Base-by-base conservation (phyloP, 1,139 yeast species). In the Geotrichum europaeum region DNA sequence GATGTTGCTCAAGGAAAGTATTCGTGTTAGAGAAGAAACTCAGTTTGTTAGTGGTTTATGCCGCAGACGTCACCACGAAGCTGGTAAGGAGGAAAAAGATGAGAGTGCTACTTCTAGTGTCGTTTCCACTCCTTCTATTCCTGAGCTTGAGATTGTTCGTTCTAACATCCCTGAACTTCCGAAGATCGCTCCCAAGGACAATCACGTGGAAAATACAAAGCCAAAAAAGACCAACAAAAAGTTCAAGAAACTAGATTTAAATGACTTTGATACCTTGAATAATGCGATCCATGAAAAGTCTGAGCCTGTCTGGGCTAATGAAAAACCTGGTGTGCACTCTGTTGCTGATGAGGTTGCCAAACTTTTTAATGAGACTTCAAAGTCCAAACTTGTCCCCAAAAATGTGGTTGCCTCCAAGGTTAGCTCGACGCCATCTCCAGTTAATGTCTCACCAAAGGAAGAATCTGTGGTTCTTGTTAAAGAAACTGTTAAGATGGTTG, bases 1-100 rank as follows among this genome's bases (percentile, higher is more conserved):
- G 13, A 49, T 51, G 24, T 18, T 55, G 30, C 30, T 59, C 7
- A 52, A 43, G 40, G 61, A 55, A 47, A 59, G 61, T 50, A 55
- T 45, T n/a, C 51, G 53, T 22, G 61, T 40, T 10, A 32, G 61
- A 34, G 58, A 59, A 54, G 55, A 59, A 28, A 20, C 50, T 13
- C 55, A 50, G 32, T 40, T 50, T 25, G 57, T 59, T 47, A 20
- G 55, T 30, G 40, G 45, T n/a, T 9, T 51, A 49, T n/a, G 43
- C 4, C 45, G 36, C 12, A 22, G 53, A 24, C 49, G 50, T 22
- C 55, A 20, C 43, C 20, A 22, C 13, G 51, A 47, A 18, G n/a
- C 25, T 18, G 15, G 10, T 36, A 30, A 28, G 13, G 25, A 20
- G 3, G 51, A 47, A 47, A 47, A 25, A 18, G n/a, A 22, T 18